Evolutionary conservation across 805 yeast genomes (phyloP).

Genomic region (Grigorovia yakushimaensis): DNA sequence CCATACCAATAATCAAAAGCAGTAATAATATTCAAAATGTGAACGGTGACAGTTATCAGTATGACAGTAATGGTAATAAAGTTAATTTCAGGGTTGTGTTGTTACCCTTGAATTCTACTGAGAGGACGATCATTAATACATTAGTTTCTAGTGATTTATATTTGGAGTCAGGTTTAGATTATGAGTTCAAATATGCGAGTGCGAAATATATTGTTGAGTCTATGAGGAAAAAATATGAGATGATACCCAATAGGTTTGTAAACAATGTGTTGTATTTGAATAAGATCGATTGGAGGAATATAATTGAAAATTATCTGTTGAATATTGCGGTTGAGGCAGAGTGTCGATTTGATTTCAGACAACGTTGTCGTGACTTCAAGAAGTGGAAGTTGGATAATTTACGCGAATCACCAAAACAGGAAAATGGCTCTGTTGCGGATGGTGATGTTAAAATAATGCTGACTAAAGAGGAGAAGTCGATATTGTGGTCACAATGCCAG

Average conservation of each 20-base stretch:
- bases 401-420: too few species aligned
- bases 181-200: constrained; percentile 43
- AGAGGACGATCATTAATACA: constrained; percentile 37
- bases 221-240: constrained; percentile 43
- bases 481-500: constrained; percentile 59
- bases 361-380: constrained; percentile 38
- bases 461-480: constrained; percentile 46
- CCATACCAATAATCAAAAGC: constrained; percentile 35
- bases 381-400: constrained; percentile 26
- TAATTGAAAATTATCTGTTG: constrained; percentile 58
- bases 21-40: neutral
- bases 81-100: constrained; percentile 31
- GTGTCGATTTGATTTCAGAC: constrained; percentile 55
- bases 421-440: neutral
- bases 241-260: constrained; percentile 13
- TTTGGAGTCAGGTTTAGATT: constrained; percentile 49
- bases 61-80: neutral
- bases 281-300: constrained; percentile 61
- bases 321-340: constrained; percentile 64
- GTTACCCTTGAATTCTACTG: constrained; percentile 45
- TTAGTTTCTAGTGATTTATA: constrained; percentile 56
- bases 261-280: constrained; percentile 31
- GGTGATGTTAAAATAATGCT: constrained; percentile 22
- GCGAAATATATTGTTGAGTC: constrained; percentile 53
- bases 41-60: neutral